phyloP scores from a whole-genome alignment of 257 asterid genomes.

The Nicotiana undulata region DNA sequence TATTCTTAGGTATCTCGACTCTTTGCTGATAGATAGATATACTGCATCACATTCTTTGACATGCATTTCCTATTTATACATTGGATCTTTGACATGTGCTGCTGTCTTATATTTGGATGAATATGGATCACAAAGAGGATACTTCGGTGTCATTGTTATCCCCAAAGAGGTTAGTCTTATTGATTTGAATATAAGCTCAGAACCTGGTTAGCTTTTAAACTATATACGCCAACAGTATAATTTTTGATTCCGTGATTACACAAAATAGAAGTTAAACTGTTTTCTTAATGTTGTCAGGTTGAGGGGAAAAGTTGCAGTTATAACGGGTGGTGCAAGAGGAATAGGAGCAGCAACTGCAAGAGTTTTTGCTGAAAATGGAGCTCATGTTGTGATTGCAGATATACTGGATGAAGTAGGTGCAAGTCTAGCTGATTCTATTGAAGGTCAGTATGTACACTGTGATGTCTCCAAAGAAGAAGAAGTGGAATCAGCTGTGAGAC shows the following conservation, averaged over 20 bases:
- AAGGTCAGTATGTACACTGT: background rate
- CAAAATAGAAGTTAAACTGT: background rate
- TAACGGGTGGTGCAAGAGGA: constrained; percentile 7
- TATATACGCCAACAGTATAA: background rate
- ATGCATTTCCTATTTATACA: background rate
- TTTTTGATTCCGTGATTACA: background rate
- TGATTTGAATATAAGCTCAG: background rate
- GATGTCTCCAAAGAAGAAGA: constrained; percentile 8
- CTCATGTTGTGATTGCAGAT: constrained; percentile 1
- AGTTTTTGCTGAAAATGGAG: constrained; percentile 6
- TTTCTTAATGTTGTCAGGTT: background rate
- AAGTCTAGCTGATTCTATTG: constrained; percentile 2
- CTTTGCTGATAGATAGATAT: background rate
- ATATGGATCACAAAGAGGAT: background rate
- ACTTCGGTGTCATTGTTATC: background rate
- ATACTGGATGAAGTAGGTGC: background rate
- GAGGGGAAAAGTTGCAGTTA: background rate
- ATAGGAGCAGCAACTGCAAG: constrained; percentile 6
- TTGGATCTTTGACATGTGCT: background rate
- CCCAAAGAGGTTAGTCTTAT: background rate
- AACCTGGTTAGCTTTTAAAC: background rate
- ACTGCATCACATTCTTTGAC: background rate
- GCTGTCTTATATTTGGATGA: background rate
- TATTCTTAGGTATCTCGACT: background rate
- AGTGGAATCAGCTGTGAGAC: background rate